phyloP scores from a whole-genome alignment of 2,329 filamentous ascomycete species.

The Cercospora zeae-maydis region DNA sequence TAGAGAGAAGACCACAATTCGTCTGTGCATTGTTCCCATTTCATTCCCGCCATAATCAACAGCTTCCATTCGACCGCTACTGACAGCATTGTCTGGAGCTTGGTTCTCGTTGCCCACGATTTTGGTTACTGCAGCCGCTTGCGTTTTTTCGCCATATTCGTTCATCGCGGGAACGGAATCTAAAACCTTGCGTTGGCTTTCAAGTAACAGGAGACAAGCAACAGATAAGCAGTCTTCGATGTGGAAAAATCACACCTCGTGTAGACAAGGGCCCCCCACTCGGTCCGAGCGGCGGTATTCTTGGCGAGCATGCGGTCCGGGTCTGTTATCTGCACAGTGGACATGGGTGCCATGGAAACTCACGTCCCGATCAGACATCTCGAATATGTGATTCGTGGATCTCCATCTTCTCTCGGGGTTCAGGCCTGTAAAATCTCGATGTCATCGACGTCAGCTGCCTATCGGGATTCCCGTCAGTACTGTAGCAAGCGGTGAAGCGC shows the following conservation, averaged over 20 bases:
- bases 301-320: background rate
- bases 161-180: background rate
- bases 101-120: background rate
- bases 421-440: background rate
- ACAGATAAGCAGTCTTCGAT: background rate
- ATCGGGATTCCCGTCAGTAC: background rate
- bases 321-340: background rate
- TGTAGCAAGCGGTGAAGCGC: background rate
- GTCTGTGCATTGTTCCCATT: constrained; percentile 3
- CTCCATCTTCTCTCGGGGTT: background rate
- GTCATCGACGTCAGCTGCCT: background rate
- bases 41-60: background rate
- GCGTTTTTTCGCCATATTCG: background rate
- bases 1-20: constrained; percentile 4
- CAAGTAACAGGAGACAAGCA: background rate
- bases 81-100: background rate
- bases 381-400: background rate
- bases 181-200: background rate
- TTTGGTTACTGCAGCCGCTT: background rate
- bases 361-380: background rate
- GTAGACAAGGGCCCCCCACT: constrained; percentile 2
- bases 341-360: background rate
- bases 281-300: constrained; percentile 7
- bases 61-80: background rate
- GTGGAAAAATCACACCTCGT: background rate